Conservation (phyloP, 2,329 filamentous ascomycete genomes). For the Aspergillus flavus region DNA sequence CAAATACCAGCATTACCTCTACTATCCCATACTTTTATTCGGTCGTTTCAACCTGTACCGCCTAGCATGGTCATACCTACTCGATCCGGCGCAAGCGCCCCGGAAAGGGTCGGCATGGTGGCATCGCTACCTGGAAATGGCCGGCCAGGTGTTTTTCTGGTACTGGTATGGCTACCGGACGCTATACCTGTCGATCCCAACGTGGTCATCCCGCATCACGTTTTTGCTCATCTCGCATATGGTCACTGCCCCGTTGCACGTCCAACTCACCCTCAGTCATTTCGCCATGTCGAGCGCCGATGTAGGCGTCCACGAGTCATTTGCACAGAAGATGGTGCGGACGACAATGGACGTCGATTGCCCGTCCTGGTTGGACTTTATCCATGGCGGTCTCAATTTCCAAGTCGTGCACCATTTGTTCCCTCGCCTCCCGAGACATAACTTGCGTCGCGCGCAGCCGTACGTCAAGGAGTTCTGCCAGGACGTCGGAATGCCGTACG, state of each 20-base stretch:
- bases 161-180: conserved; percentile 82
- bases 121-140: conserved; percentile 79
- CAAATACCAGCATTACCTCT: conserved; percentile 74
- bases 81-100: conserved; percentile 66
- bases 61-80: conserved; percentile 76
- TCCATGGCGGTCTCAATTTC: conserved; percentile 87
- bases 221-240: conserved; percentile 82
- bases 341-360: conserved; percentile 95
- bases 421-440: conserved; percentile 81
- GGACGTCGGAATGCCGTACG: conserved; percentile 82
- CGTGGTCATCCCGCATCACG: conserved; percentile 66
- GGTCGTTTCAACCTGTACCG: conserved; percentile 87
- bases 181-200: conserved; percentile 72
- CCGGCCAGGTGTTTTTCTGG: conserved; percentile 81
- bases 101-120: conserved; percentile 77
- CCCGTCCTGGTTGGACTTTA: conserved; percentile 82
- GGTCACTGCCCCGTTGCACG: conserved; percentile 77
- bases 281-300: conserved; percentile 93
- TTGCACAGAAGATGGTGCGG: conserved; percentile 85
- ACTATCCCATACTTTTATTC: conserved; percentile 78
- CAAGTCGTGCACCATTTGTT: conserved; percentile 87
- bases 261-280: conserved; percentile 89
- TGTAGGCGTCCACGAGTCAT: conserved; percentile 79
- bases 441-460: conserved; percentile 73
- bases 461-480: conserved; percentile 79